phyloP scores from a whole-genome alignment of 2,329 filamentous ascomycete genomes.

The Monilinia fructigena region DNA sequence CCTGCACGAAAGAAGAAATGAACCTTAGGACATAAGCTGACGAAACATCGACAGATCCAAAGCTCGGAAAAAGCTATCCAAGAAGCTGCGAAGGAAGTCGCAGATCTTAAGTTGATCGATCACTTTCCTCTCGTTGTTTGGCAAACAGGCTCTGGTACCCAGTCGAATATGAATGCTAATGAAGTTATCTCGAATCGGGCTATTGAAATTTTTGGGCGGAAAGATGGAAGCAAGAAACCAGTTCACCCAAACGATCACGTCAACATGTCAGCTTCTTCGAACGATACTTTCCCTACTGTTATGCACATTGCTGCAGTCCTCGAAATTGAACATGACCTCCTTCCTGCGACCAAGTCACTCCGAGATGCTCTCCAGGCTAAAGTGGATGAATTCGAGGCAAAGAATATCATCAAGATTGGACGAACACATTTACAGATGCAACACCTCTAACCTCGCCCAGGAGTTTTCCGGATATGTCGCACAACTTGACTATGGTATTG shows the following conservation, averaged over 20 bases:
- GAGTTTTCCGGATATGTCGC: conserved; percentile 98
- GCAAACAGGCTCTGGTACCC: conserved; percentile 98
- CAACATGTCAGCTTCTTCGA: conserved; percentile 98
- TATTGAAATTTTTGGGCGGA: conserved; percentile 92
- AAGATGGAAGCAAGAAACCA: conserved; percentile 93
- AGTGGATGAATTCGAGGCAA: conserved; percentile 78
- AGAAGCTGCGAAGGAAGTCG: conserved; percentile 90
- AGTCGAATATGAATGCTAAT: conserved; percentile 99
- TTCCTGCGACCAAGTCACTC: conserved; percentile 80
- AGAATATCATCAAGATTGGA: conserved; percentile 97
- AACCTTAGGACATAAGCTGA: conserved; percentile 30
- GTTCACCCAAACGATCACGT: conserved; percentile 99
- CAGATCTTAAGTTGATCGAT: conserved; percentile 87
- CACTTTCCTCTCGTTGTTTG: conserved; percentile 99
- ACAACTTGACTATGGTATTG: conserved; percentile 87
- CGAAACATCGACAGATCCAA: conserved; percentile 62
- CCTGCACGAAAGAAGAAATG: conserved; percentile 16
- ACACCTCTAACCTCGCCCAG: conserved; percentile 94
- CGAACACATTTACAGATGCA: conserved; percentile 96
- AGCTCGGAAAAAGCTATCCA: conserved; percentile 89
- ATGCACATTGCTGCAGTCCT: conserved; percentile 99
- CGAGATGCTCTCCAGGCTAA: conserved; percentile 84
- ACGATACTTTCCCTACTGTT: conserved; percentile 98
- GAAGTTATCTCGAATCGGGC: conserved; percentile 99
- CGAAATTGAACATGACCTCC: conserved; percentile 81